These are phyloP conservation scores for Flaveria sonorensis DNA, from an alignment of 129 eudicot genomes.

Conservation along the genomic window DNA sequence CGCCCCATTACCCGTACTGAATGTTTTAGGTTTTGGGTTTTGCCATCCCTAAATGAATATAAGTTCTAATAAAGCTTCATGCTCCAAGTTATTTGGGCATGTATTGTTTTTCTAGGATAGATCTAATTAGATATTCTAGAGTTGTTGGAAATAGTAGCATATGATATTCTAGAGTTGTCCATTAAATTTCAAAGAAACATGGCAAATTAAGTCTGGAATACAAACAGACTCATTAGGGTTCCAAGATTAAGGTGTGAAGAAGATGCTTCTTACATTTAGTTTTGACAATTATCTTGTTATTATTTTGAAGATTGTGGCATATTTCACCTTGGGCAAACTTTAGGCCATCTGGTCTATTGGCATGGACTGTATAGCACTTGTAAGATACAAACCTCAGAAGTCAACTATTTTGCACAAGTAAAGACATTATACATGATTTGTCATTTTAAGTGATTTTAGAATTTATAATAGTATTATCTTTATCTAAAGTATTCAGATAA, in stretches of 20 bases:
- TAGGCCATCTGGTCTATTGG: neutral
- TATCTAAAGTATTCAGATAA: neutral
- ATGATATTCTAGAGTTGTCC: neutral
- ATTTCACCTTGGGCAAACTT: neutral
- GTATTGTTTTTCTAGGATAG: neutral
- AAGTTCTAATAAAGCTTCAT: no score
- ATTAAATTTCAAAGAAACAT: constrained; percentile 15
- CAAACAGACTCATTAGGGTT: neutral
- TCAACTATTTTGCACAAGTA: constrained; percentile 6
- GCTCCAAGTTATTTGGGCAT: neutral
- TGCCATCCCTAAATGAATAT: no score
- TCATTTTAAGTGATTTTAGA: constrained; percentile 6
- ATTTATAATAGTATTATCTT: neutral
- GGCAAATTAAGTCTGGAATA: neutral
- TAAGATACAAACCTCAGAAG: neutral
- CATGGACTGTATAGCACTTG: neutral
- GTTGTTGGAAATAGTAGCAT: neutral
- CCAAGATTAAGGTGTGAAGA: constrained; percentile 1
- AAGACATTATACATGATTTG: neutral
- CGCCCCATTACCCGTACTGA: no score
- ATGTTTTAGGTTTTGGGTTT: no score
- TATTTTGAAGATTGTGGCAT: constrained; percentile 1
- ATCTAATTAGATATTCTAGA: neutral
- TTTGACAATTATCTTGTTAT: neutral
- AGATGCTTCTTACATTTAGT: neutral